Conservation (phyloP, 805 yeast species). For the Candida easanensis region DNA sequence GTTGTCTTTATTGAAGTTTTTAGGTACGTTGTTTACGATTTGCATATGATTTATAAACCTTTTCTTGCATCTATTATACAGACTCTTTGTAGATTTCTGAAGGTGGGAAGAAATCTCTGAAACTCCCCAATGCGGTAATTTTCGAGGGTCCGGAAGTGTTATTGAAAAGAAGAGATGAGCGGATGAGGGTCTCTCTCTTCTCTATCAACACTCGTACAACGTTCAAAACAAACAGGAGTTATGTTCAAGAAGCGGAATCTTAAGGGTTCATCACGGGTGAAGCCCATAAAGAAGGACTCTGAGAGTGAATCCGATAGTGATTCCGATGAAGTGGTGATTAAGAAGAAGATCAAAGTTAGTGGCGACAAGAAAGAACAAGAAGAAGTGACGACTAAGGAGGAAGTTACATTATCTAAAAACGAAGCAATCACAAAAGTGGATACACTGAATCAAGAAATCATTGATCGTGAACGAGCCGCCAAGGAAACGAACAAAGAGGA, state of each 20-base stretch:
- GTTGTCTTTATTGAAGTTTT: no score
- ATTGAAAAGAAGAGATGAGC: no score
- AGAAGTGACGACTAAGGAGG: background rate
- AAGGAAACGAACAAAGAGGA: constrained; percentile 5
- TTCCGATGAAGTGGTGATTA: constrained; percentile 2
- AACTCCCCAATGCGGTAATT: no score
- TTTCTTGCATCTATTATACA: no score
- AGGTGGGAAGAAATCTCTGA: no score
- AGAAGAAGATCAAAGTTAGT: constrained; percentile 1
- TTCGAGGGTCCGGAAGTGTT: no score
- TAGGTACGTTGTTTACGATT: no score
- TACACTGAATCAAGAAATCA: constrained; percentile 20
- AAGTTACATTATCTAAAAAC: constrained; percentile 15
- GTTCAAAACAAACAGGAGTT: no score
- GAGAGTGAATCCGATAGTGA: constrained; percentile 11
- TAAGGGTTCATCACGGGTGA: constrained; percentile 18
- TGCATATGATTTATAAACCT: no score
- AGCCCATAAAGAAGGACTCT: constrained; percentile 9
- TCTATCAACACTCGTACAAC: no score
- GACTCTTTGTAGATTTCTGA: no score
- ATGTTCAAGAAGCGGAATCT: constrained; percentile 41
- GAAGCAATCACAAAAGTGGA: constrained; percentile 27
- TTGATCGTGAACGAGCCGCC: constrained; percentile 17
- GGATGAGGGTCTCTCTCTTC: no score
- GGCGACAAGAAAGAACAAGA: constrained; percentile 2